Percentiles rank a stretch among this genome's conserved stretches.
phyloP scores from a whole-genome alignment of 176 grass and related monocot genomes.

The Avena eriantha region DNA sequence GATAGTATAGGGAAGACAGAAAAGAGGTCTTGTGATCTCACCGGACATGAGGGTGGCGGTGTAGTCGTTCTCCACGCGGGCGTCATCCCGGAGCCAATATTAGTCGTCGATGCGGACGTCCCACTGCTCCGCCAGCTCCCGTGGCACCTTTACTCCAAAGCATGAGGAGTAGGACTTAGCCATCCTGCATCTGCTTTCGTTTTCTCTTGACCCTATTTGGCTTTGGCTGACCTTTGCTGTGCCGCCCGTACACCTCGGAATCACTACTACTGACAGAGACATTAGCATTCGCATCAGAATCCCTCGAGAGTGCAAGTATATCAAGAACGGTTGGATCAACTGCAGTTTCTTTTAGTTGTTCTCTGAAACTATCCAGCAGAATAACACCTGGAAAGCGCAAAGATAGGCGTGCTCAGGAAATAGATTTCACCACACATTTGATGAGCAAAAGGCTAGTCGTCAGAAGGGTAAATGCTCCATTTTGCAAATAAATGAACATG shows the following conservation, averaged over 20 bases:
- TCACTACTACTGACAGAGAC: background rate
- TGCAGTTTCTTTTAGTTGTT: background rate
- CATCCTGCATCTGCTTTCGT: background rate
- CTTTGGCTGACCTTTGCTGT: background rate
- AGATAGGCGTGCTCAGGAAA: background rate
- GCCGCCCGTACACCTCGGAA: background rate
- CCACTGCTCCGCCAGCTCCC: constrained; percentile 62
- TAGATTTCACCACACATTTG: background rate
- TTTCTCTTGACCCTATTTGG: background rate
- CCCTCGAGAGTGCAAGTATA: constrained; percentile 13
- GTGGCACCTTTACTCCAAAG: constrained; percentile 51
- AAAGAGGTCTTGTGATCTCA: background rate
- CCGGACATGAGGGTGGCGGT: constrained; percentile 67
- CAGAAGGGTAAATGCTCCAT: background rate
- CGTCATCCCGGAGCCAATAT: constrained; percentile 76
- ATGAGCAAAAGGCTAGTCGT: background rate
- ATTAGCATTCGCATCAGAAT: background rate
- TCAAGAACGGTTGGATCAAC: background rate
- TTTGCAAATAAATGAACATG: background rate
- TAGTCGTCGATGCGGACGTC: constrained; percentile 66
- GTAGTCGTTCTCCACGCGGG: constrained; percentile 74
- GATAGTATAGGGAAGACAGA: background rate
- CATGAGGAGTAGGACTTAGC: background rate
- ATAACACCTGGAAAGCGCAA: constrained; percentile 51
- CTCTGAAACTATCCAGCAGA: constrained; percentile 52